Conservation (phyloP, 1,139 yeast genomes). For the Yamadazyma atlantica region DNA sequence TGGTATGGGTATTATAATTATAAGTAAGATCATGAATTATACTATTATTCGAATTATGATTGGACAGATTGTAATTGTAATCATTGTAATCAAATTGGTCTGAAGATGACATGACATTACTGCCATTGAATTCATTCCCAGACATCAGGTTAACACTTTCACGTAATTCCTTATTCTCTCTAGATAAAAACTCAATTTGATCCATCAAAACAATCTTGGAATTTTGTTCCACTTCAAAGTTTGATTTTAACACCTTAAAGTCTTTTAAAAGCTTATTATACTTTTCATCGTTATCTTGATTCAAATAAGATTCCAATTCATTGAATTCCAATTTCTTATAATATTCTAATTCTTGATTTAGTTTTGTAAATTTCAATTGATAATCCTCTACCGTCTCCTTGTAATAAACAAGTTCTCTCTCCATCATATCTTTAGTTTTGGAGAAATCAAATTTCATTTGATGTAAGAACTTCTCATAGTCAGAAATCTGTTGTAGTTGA, state of each 20-base stretch:
- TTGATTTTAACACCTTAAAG: constrained; percentile 40
- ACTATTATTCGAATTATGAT: constrained; percentile 6
- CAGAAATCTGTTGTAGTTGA: constrained; percentile 15
- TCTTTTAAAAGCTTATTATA: constrained; percentile 35
- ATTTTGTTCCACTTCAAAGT: constrained; percentile 48
- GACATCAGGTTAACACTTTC: constrained; percentile 14
- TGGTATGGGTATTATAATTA: constrained; percentile 18
- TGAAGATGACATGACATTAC: background rate
- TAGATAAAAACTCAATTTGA: constrained; percentile 51
- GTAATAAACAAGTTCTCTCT: constrained; percentile 31
- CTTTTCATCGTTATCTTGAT: constrained; percentile 19
- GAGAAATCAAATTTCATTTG: constrained; percentile 15
- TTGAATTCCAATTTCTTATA: constrained; percentile 17
- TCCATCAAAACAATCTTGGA: constrained; percentile 54
- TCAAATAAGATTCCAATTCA: constrained; percentile 12
- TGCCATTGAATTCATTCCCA: background rate
- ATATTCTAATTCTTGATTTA: constrained; percentile 24
- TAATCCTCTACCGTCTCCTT: constrained; percentile 33
- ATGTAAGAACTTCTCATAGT: constrained; percentile 16
- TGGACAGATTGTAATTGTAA: constrained; percentile 11
- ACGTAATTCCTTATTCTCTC: constrained; percentile 32
- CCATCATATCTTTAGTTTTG: constrained; percentile 28
- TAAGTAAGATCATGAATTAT: constrained; percentile 18
- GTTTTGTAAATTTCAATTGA: constrained; percentile 26
- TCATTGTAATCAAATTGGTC: constrained; percentile 11